Evolutionary conservation across 2,329 filamentous ascomycete species (phyloP).

Genomic region (Nigrospora oryzae): DNA sequence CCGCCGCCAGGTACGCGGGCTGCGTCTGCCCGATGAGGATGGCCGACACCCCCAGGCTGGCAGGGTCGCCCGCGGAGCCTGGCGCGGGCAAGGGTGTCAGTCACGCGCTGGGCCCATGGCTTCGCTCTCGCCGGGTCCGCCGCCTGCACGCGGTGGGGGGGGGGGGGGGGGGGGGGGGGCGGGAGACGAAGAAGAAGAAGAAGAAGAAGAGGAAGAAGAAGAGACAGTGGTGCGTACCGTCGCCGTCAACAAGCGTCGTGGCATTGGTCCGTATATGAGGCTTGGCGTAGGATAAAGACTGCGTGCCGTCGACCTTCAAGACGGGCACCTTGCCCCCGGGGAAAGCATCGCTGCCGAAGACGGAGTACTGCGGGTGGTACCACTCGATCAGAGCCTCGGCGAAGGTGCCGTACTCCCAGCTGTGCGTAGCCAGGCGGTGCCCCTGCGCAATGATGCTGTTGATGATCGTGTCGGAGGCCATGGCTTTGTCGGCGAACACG

Average conservation of each 20-base stretch:
- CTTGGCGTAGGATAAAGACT: constrained; percentile 12
- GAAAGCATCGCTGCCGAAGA: constrained; percentile 15
- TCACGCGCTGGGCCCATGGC: no score
- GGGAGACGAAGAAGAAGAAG: background rate
- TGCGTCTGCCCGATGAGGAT: constrained; percentile 29
- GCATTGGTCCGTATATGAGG: constrained; percentile 13
- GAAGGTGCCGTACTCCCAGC: constrained; percentile 17
- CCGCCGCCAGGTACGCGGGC: constrained; percentile 23
- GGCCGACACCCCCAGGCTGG: constrained; percentile 33
- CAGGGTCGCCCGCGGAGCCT: constrained; percentile 32
- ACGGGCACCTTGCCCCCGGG: constrained; percentile 24
- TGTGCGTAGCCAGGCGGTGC: constrained; percentile 13
- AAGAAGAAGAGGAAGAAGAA: background rate
- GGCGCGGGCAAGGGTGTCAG: no score
- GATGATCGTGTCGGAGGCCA: constrained; percentile 11
- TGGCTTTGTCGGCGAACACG: background rate
- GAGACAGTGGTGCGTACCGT: constrained; percentile 8
- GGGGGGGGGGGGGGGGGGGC: background rate
- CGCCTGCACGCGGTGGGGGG: no score
- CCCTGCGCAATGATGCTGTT: constrained; percentile 14
- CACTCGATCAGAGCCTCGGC: constrained; percentile 16
- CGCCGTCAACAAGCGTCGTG: constrained; percentile 12
- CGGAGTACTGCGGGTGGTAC: constrained; percentile 13
- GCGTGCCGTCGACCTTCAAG: constrained; percentile 16
- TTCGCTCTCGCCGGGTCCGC: no score